These are phyloP conservation scores for Aureobasidium lini DNA, from an alignment of 2,329 filamentous ascomycete species.

Conservation along the genomic window DNA sequence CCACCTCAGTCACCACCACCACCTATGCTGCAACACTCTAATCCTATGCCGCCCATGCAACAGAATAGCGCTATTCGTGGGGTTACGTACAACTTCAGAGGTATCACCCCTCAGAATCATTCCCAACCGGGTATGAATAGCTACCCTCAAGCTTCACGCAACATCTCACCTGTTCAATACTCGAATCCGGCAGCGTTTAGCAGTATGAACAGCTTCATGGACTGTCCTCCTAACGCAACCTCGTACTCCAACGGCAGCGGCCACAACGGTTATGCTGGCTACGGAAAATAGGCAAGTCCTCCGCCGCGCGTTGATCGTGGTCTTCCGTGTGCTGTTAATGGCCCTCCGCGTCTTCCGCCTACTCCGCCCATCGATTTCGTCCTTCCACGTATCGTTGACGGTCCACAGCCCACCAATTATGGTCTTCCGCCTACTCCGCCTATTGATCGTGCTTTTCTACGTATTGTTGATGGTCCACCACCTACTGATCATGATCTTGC, in stretches of 20 bases:
- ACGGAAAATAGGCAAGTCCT: not conserved
- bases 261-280: not conserved
- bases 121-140: not conserved
- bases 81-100: not conserved
- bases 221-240: not conserved
- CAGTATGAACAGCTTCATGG: constrained; percentile 9
- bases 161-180: not conserved
- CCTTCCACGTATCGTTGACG: too few relatives aligned
- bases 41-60: not conserved
- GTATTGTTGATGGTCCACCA: not conserved
- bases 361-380: too few relatives aligned
- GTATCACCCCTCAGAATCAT: not conserved
- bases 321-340: not conserved
- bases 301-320: not conserved
- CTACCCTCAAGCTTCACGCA: not conserved
- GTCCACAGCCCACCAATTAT: not conserved
- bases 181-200: not conserved
- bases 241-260: not conserved
- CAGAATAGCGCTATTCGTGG: not conserved
- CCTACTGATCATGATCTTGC: not conserved
- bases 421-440: not conserved
- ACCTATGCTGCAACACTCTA: too few relatives aligned
- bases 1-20: constrained; percentile 33
- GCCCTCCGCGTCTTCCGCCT: too few relatives aligned
- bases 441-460: not conserved